These are phyloP conservation scores for Rubus idaeus DNA, from an alignment of 306 rosid genomes.

Conservation along the genomic window DNA sequence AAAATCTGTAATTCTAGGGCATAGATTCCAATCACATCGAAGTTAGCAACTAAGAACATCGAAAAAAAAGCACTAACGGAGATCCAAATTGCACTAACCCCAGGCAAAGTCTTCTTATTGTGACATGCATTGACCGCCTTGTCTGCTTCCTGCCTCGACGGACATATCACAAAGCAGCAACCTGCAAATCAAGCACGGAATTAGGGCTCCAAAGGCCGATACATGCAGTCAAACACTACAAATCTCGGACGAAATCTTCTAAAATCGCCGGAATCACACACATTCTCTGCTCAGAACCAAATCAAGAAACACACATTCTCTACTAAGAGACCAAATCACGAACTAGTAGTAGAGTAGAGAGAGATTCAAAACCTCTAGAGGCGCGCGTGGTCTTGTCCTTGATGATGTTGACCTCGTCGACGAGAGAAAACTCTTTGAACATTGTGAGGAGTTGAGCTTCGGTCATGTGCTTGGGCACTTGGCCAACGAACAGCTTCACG, in stretches of 20 bases:
- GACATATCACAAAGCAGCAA: conserved; percentile 89
- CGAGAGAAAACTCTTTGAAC: conserved; percentile 86
- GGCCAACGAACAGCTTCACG: conserved; percentile 97
- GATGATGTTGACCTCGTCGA: conserved; percentile 98
- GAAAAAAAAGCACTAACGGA: not conserved
- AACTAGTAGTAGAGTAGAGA: not conserved
- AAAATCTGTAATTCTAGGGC: conserved; percentile 6
- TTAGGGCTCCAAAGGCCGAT: conserved; percentile 34
- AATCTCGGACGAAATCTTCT: conserved; percentile 18
- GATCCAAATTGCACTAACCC: conserved; percentile 51
- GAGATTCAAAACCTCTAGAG: conserved; percentile 64
- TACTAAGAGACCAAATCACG: not conserved
- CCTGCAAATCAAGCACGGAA: conserved; percentile 47
- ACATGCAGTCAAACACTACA: not conserved
- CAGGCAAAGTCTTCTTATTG: conserved; percentile 84
- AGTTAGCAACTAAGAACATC: not conserved
- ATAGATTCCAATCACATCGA: conserved; percentile 19
- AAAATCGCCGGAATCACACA: not conserved
- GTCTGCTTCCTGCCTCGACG: conserved; percentile 93
- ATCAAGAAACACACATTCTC: not conserved
- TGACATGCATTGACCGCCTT: conserved; percentile 97
- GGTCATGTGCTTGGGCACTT: conserved; percentile 95
- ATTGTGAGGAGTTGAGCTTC: conserved; percentile 81
- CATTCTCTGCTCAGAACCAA: not conserved
- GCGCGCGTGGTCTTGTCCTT: conserved; percentile 89